Base-by-base conservation (phyloP, 2,329 filamentous ascomycete genomes). In the Pseudopithomyces maydicus region DNA sequence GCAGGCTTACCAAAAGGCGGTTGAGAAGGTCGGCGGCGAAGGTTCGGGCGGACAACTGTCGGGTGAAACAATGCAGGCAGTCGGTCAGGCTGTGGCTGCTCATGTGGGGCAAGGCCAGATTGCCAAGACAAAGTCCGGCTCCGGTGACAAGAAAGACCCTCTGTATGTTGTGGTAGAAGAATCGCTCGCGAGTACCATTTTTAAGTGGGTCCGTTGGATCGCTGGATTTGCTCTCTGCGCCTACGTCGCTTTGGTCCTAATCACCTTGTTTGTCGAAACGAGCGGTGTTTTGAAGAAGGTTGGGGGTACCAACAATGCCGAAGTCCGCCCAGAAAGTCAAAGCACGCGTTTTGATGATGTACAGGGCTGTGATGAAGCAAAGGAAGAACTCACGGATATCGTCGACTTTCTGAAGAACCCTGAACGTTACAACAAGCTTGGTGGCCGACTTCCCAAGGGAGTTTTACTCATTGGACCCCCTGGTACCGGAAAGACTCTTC, bases 141-240 rank as follows among this genome's bases (percentile, higher is more conserved):
- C 85, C 47, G 92, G 92, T 33, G 85, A 83, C 26, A 96, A 93
- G 77, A 88, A 89, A 36, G 87, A 90, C 45, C 94, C 94, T n/a
- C 85, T 99, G 26, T 93, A 98, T 72, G 95, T 99, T 41, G 90
- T 98, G 12, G 92, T 99, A 6, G 93, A 98, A 69, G 95, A 99
- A 76, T 92, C 91, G 15, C 83, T 90, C 51, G 88, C 90, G 54
- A 88, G 85, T 61, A 84, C 85, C 32, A 83, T 97, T 58, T 97
- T 97, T 79, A 91, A 92, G 73, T 97, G 92, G 93, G 81, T 94
- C 76, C 96, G 92, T 75, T 97, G 97, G 74, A 67, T 96, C 50
- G 77, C 91, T 43, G 88, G 87, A 72, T 97, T 97, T 65, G 85
- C 84, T 55, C 83, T 97, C 52, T 81, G 91, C 67, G 87, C 86